These are phyloP conservation scores for Piromyces sp. DNA, from an alignment of 192 early-diverging fungal genomes.

Conservation along the genomic window DNA sequence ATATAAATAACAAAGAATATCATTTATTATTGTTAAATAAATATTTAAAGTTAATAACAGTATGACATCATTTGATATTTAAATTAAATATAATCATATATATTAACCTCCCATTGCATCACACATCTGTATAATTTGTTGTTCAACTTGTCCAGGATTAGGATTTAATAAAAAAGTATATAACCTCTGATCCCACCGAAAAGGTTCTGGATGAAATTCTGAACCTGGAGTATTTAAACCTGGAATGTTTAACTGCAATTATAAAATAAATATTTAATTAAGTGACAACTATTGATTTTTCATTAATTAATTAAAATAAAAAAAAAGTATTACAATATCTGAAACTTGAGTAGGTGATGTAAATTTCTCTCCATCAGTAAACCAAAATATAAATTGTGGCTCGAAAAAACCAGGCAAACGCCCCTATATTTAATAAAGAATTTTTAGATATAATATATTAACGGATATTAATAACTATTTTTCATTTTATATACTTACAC, in stretches of 20 bases:
- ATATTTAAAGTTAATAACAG: too few species aligned
- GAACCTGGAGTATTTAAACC: conserved; percentile 41
- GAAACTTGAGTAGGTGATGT: conserved; percentile 4
- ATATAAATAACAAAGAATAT: too few species aligned
- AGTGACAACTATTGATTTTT: too few species aligned
- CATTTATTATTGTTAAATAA: too few species aligned
- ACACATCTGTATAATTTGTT: conserved; percentile 44
- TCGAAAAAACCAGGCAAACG: conserved; percentile 48
- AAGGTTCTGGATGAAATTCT: conserved; percentile 54
- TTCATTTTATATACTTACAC: conserved; percentile 8
- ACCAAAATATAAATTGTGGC: conserved; percentile 53
- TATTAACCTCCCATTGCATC: conserved; percentile 47
- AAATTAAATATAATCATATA: conserved; percentile 15
- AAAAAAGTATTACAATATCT: background rate
- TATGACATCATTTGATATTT: too few species aligned
- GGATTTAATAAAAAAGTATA: conserved; percentile 45
- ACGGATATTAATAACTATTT: background rate
- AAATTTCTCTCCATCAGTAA: conserved; percentile 54
- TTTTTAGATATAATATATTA: too few species aligned
- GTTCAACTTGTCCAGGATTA: conserved; percentile 6
- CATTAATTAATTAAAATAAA: conserved; percentile 6
- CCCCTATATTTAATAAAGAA: conserved; percentile 15
- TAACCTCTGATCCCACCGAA: conserved; percentile 67
- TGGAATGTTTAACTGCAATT: conserved; percentile 57
- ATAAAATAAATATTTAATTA: too few species aligned